Base-by-base conservation (phyloP, 2,329 filamentous ascomycete species). In the Cyphellophora attinorum region DNA sequence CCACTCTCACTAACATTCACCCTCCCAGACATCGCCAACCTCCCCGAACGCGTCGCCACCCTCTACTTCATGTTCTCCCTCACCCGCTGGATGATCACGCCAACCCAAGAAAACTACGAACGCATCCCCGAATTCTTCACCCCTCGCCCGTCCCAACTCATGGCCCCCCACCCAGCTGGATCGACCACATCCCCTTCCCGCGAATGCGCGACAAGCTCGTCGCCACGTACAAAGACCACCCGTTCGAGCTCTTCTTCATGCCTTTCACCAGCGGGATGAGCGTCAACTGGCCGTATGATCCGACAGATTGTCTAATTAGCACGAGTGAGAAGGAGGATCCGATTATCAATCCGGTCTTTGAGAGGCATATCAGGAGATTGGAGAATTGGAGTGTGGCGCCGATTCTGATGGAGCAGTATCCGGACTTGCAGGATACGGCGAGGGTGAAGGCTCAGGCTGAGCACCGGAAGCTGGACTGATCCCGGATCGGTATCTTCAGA, bases 31-130 rank as follows among this genome's bases (percentile, higher is more conserved):
- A 76, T 94, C 18, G 74, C 71, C 3, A 70, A 68, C n/a, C 68
- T 93, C 0, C 85, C 86, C 0, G 85, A 93, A 58, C 80, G 83
- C 49, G 76, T 93, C 0, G 85, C 81, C 6, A 76, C 85, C 5
- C 68, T 93, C 5, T 93, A 88, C 55, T 65, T 81, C 52, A 93
- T 93, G 83, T 93, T 93, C 58, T 69, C 88, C 19, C 54, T 86
- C 44, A 85, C 91, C 79, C 74, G 80, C 27, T 94, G 86, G 84
- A 78, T 85, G 54, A 81, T 93, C 37, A 74, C 74, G 17, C 85
- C 85, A 0, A 84, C 83, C 0, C 69, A 71, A 40, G 80, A 86
- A 47, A 93, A 86, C 59, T 88, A 82, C 56, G 74, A 85, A 15
- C 71, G 81, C 3, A 61, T 94, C 8, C 85, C 86, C 0, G 67